Evolutionary conservation across 192 early-diverging fungal species (phyloP).

Genomic region (Tieghemiomyces parasiticus): DNA sequence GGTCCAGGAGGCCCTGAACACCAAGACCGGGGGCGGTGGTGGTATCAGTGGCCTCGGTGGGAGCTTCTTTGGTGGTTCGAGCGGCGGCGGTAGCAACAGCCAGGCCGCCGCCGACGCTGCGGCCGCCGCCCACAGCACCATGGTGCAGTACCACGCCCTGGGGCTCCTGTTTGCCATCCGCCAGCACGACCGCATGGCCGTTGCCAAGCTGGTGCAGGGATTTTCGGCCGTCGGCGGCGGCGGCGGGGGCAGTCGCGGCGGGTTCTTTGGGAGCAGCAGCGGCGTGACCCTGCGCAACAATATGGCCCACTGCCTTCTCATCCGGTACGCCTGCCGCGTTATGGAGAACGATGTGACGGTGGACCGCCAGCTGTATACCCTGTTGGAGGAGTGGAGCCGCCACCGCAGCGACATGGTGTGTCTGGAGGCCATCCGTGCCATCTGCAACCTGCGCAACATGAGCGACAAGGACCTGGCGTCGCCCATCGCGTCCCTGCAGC

Average conservation of each 20-base stretch:
- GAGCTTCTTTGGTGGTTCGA: too few species aligned
- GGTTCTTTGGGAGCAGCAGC: constrained; percentile 33
- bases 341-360: constrained; percentile 57
- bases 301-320: constrained; percentile 80
- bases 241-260: constrained; percentile 12
- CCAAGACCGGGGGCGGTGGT: constrained; percentile 33
- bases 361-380: constrained; percentile 45
- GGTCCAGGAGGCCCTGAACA: constrained; percentile 85
- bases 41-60: too few species aligned
- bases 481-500: constrained; percentile 84
- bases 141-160: constrained; percentile 95
- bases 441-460: constrained; percentile 79
- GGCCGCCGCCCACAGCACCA: constrained; percentile 34
- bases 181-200: constrained; percentile 96
- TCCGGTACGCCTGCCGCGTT: constrained; percentile 81
- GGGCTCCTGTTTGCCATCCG: constrained; percentile 89
- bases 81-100: too few species aligned
- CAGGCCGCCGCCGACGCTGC: not conserved
- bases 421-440: constrained; percentile 90
- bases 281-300: constrained; percentile 52
- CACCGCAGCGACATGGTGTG: constrained; percentile 98
- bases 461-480: constrained; percentile 75
- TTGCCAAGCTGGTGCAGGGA: constrained; percentile 87
- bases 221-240: constrained; percentile 40
- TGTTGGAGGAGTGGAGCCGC: constrained; percentile 78